Base-by-base conservation (phyloP, 176 grass and related monocot species). In the Oropetium thomaeum region DNA sequence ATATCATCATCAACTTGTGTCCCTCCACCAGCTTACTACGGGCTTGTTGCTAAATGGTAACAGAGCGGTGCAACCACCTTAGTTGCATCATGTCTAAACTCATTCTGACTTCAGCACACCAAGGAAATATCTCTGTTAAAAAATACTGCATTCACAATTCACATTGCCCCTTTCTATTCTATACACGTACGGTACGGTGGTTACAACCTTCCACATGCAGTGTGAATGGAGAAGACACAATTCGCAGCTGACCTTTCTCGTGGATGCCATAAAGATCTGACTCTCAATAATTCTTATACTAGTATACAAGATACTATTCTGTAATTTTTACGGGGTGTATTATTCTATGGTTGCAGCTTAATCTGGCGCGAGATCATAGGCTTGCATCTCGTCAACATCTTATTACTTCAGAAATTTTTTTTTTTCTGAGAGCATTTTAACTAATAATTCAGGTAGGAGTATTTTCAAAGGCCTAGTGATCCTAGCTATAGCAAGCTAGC, bases 201-300 rank as follows among this genome's bases (percentile, higher is more conserved):
- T 47, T 76, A 62, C 41, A 75, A 62, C 44, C 73, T 45, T 33
- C 30, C 59, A 64, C 29, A 15, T 76, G 59, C 58, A 63, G 30
- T 76, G 59, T 64, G 59, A 76, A 76, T 37, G 74, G n/a, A 64
- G 33, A 14, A 42, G 6, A 58, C 34, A 67, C 25, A 32, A 7
- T 22, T 22, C 25, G 4, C 5, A 3, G 8, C 2, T 39, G 61
- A 77, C 74, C 74, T 77, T 60, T 48, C 22, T 53, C 22, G 39
- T 54, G 4, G 13, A 53, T 49, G 20, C n/a, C 59, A 26, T 26
- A 0, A 77, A 35, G 8, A 65, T 19, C 30, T 51, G 60, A 13
- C 14, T 33, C 44, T 53, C 16, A 28, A 39, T 54, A 28, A 39
- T 54, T 52, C 16, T 78, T 13, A 35, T 63, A 48, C n/a, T n/a